A percentile compares a stretch with the other conserved stretches of the same genome.
Conservation (phyloP, 495 filamentous ascomycete species). For the Penicillium arizonense region DNA sequence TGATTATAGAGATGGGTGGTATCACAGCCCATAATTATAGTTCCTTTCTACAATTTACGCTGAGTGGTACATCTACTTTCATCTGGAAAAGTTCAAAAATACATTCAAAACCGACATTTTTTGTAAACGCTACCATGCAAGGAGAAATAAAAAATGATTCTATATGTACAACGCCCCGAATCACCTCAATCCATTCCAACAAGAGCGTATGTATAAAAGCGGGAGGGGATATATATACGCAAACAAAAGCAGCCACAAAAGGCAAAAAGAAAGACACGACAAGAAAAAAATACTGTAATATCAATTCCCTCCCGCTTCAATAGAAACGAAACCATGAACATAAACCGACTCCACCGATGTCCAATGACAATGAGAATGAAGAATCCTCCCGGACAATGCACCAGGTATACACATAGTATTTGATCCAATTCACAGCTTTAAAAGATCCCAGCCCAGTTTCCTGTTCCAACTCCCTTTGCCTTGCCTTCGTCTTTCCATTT, state of each 20-base stretch:
- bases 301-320: neutral
- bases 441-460: neutral
- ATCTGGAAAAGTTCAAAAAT: neutral
- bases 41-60: too few relatives aligned
- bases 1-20: neutral
- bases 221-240: neutral
- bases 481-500: neutral
- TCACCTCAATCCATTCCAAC: conserved; percentile 1
- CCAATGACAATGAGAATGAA: conserved; percentile 5
- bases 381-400: conserved; percentile 2
- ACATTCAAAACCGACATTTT: neutral
- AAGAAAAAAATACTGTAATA: neutral
- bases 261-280: neutral
- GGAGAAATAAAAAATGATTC: neutral
- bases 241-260: neutral
- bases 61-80: neutral
- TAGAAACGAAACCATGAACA: neutral
- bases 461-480: conserved; percentile 1
- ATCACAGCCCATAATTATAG: too few relatives aligned
- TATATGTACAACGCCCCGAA: conserved; percentile 10
- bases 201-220: conserved; percentile 1
- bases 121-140: conserved; percentile 3
- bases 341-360: conserved; percentile 5
- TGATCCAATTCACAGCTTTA: conserved; percentile 1
- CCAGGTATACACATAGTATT: conserved; percentile 6